Percentiles rank a stretch among this genome's conserved stretches.
These are phyloP conservation scores for Cyberlindnera suaveolens DNA, from an alignment of 805 yeast genomes.

Conservation along the genomic window DNA sequence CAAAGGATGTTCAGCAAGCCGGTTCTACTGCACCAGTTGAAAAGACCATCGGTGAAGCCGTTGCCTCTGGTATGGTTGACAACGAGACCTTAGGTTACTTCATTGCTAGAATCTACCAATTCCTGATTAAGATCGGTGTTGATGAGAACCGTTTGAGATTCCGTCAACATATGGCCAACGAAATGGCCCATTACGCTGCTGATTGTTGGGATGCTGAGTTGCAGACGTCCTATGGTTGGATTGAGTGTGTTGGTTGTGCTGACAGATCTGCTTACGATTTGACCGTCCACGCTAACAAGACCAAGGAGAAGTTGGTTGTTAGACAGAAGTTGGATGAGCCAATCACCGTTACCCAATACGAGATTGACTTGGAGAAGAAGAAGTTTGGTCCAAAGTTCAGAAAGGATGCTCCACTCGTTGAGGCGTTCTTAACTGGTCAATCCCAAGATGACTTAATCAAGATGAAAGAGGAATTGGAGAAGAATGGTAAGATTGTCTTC, in stretches of 20 bases:
- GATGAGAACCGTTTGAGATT: slow-evolving; percentile 79
- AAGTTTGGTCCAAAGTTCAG: slow-evolving; percentile 97
- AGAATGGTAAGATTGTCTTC: slow-evolving; percentile 58
- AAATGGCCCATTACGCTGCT: slow-evolving; percentile 99
- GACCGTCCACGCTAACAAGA: slow-evolving; percentile 89
- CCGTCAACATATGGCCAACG: slow-evolving; percentile 98
- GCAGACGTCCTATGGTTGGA: slow-evolving; percentile 96
- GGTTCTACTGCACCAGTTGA: slow-evolving; percentile 69
- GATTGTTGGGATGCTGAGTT: slow-evolving; percentile 99
- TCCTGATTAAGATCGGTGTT: slow-evolving; percentile 85
- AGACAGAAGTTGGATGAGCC: slow-evolving; percentile 88
- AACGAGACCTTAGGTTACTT: slow-evolving; percentile 97
- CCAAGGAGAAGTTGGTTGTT: slow-evolving; percentile 91
- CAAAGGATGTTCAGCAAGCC: slow-evolving; percentile 80
- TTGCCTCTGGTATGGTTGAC: slow-evolving; percentile 78
- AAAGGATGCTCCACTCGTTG: slow-evolving; percentile 92
- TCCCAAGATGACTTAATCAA: slow-evolving; percentile 82
- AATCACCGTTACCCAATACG: slow-evolving; percentile 71
- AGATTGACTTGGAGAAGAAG: slow-evolving; percentile 86
- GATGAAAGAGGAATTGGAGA: slow-evolving; percentile 60
- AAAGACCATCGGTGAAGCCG: slow-evolving; percentile 86
- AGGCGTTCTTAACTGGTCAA: slow-evolving; percentile 66
- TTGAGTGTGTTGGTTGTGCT: slow-evolving; percentile 99
- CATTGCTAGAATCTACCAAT: slow-evolving; percentile 84
- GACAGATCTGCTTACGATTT: slow-evolving; percentile 98